Conservation (phyloP, 106 monocot species). For the Dendrobium chrysotoxum region DNA sequence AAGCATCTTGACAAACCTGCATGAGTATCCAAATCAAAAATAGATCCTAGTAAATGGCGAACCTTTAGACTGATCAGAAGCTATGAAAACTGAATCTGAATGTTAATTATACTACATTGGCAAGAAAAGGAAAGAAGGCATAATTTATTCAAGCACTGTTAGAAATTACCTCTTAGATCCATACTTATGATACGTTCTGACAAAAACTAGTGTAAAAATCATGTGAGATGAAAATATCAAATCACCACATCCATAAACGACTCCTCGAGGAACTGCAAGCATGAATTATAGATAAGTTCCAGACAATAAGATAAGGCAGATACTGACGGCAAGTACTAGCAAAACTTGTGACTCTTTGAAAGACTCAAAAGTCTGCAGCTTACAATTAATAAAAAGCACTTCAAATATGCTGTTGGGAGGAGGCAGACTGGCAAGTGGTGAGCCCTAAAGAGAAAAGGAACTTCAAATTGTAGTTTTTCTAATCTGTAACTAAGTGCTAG, state of each 20-base stretch:
- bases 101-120: background rate
- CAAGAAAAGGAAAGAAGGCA: background rate
- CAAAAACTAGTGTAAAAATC: conserved; percentile 92
- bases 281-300: background rate
- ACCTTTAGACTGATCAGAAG: no score
- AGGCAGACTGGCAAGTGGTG: conserved; percentile 66
- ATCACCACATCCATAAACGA: conserved; percentile 84
- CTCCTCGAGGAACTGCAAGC: conserved; percentile 74
- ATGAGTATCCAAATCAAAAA: background rate
- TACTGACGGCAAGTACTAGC: no score
- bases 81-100: background rate
- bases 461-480: conserved; percentile 21
- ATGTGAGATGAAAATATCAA: conserved; percentile 98
- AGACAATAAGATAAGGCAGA: no score
- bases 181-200: conserved; percentile 78
- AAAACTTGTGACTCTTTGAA: background rate
- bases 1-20: conserved; percentile 39
- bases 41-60: background rate
- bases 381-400: conserved; percentile 87
- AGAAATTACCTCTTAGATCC: conserved; percentile 64
- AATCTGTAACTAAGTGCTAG: background rate
- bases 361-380: background rate
- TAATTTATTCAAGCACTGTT: background rate
- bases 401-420: conserved; percentile 52
- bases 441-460: conserved; percentile 54